phyloP scores from a whole-genome alignment of 805 yeast genomes.

The Maudiozyma bulderi region DNA sequence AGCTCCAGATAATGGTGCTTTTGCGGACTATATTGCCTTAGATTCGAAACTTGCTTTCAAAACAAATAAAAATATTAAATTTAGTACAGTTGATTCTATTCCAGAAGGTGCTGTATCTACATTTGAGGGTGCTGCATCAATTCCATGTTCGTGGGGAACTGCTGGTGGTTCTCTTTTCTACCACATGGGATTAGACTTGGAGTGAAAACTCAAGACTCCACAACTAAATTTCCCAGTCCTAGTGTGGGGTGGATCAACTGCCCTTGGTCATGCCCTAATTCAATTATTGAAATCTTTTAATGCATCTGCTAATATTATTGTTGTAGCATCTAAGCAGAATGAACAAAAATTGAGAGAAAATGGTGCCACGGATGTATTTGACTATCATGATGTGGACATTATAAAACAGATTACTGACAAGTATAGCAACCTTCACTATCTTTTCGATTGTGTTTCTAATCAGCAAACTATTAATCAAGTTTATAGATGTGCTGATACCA shows the following conservation, averaged over 20 bases:
- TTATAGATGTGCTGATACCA: slow-evolving; percentile 30
- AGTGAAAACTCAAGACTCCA: slow-evolving; percentile 14
- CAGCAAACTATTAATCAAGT: slow-evolving; percentile 25
- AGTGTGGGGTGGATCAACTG: slow-evolving; percentile 62
- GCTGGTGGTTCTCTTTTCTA: slow-evolving; percentile 33
- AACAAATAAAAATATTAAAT: slow-evolving; percentile 6
- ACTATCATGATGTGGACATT: slow-evolving; percentile 40
- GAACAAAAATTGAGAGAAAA: slow-evolving; percentile 31
- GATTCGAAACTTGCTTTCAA: slow-evolving; percentile 15
- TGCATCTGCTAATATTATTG: slow-evolving; percentile 37
- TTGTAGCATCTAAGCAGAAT: slow-evolving; percentile 43
- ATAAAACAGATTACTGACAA: slow-evolving; percentile 33
- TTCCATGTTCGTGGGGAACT: slow-evolving; percentile 47
- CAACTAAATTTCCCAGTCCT: slow-evolving; percentile 34
- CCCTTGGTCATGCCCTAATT: slow-evolving; percentile 47
- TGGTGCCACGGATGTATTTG: slow-evolving; percentile 30
- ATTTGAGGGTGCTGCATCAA: slow-evolving; percentile 58
- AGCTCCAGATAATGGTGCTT: slow-evolving; percentile 43
- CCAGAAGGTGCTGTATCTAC: slow-evolving; percentile 35
- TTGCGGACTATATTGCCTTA: slow-evolving; percentile 41
- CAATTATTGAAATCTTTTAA: slow-evolving; percentile 32
- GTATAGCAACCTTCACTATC: slow-evolving; percentile 24
- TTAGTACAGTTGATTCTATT: slow-evolving; percentile 15
- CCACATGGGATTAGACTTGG: slow-evolving; percentile 25
- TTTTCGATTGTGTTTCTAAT: slow-evolving; percentile 30